Evolutionary conservation across 1,284 basidiomycete genomes (phyloP).

Genomic region (Entoloma clypeatum): DNA sequence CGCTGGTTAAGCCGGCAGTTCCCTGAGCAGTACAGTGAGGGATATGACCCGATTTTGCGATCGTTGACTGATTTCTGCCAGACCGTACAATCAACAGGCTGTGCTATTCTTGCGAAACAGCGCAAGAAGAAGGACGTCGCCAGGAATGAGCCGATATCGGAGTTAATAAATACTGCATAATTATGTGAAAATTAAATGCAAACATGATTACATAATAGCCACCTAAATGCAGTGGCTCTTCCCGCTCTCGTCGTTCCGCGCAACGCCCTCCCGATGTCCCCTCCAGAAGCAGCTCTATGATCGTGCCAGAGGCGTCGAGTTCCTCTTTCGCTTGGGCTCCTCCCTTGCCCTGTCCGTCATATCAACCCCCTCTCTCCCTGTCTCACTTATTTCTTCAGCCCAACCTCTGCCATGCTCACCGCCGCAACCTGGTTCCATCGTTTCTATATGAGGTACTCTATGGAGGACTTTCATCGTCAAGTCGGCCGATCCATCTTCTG

Average conservation of each 20-base stretch:
- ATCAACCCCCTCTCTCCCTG: slow-evolving; percentile 4
- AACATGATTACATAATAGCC: slow-evolving; percentile 12
- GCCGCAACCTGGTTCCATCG: slow-evolving; percentile 91
- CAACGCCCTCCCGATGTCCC: slow-evolving; percentile 58
- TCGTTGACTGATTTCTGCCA: slow-evolving; percentile 18
- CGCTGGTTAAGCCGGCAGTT: slow-evolving; percentile 53
- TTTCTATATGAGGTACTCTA: slow-evolving; percentile 91
- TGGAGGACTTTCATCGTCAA: slow-evolving; percentile 80
- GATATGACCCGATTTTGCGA: slow-evolving; percentile 4
- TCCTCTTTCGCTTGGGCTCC: slow-evolving; percentile 73
- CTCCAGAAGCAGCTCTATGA: slow-evolving; percentile 69
- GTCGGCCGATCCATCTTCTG: slow-evolving; percentile 34
- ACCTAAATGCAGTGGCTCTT: slow-evolving; percentile 66
- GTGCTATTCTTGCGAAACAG: slow-evolving; percentile 27
- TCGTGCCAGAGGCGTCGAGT: slow-evolving; percentile 73
- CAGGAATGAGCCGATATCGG: slow-evolving; percentile 4
- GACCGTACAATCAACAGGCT: slow-evolving; percentile 31
- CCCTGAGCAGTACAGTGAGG: slow-evolving; percentile 49
- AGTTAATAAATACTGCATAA: slow-evolving; percentile 11
- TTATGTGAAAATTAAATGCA: background rate
- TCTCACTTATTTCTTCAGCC: slow-evolving; percentile 39
- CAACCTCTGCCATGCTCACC: slow-evolving; percentile 74
- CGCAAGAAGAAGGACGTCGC: slow-evolving; percentile 4
- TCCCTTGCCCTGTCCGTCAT: slow-evolving; percentile 65
- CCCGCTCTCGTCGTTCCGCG: slow-evolving; percentile 49